These are phyloP conservation scores for Wallacemonas rigidus DNA, from an alignment of 208 protist genomes.

Conservation along the genomic window DNA sequence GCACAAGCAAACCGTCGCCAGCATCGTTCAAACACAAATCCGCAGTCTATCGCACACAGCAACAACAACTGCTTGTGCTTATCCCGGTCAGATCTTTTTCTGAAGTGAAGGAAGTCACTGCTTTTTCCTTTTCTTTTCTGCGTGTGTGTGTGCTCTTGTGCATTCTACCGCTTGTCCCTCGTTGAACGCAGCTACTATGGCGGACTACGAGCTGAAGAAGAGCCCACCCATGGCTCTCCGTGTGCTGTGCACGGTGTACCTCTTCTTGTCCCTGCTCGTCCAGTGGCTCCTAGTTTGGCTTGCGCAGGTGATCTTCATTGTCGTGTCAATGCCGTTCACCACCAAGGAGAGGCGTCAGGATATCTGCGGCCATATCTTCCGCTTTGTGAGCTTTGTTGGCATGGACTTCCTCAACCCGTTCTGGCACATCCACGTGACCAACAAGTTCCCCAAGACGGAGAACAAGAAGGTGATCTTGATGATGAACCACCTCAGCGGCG, in stretches of 20 bases:
- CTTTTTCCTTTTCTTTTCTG: conserved; percentile 4
- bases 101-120: neutral
- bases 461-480: conserved; percentile 76
- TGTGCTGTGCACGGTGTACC: conserved; percentile 52
- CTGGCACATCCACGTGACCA: conserved; percentile 69
- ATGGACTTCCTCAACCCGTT: conserved; percentile 83
- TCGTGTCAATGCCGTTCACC: conserved; percentile 65
- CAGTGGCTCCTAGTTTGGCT: conserved; percentile 74
- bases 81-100: too few relatives aligned
- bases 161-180: neutral
- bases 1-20: too few relatives aligned
- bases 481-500: conserved; percentile 85
- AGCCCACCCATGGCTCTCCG: conserved; percentile 33
- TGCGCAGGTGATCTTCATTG: conserved; percentile 60
- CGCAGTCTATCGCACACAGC: too few relatives aligned
- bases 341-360: conserved; percentile 58
- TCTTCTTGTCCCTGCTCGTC: conserved; percentile 47
- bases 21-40: too few relatives aligned
- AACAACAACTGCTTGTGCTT: too few relatives aligned
- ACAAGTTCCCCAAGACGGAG: conserved; percentile 63
- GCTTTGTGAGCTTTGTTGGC: conserved; percentile 52
- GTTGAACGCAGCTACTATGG: neutral
- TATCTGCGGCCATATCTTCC: conserved; percentile 80
- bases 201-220: conserved; percentile 12
- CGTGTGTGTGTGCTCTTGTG: neutral